Evolutionary conservation across 257 asterid species (phyloP), one percentile per base, ranked within the genome.

Genomic region (Ocimum tenuiflorum): DNA sequence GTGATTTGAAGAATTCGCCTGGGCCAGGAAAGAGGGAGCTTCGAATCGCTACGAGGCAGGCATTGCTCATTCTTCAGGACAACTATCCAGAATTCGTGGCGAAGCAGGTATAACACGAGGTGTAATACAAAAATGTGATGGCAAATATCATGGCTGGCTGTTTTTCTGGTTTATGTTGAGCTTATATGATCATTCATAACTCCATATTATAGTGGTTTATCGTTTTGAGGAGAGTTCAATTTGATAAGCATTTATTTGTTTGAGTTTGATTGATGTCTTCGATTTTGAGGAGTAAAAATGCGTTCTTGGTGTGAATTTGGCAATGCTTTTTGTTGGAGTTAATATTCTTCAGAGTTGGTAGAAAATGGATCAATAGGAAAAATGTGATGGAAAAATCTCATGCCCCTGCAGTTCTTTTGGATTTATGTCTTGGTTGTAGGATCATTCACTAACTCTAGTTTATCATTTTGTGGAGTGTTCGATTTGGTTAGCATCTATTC

Each of bases 41-140:
- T 12, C 78, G 91, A 43, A 73, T 81, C 31, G 97, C 99, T 1
- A 87, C 91, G 10, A 92, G 71, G 46, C 97, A 89, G 74, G 95
- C 99, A 0, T 63, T 89, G 76, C 87, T 77, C n/a, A 71, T 87
- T 76, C 88, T 92, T 66, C 99, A 92, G 83, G 97, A 92, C 60
- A 92, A 92, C 76, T 92, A 89, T 67, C 97, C 99, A 1, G 97
- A 92, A 60, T 89, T 89, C 42, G 97, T 92, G 6, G 76, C 95
- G 0, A 92, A 92, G 76, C 97, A 92, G 96, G 99, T 91, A 71
- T 24, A 35, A 42, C 3, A 15, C 42, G 35, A 56, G 46, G 27
- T 10, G 29, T 33, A 31, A 1, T 56, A 35, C 4, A 17, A 57
- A 4, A 55, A 55, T 55, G 9, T 52, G 38, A 24, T 23, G 4